A percentile compares a stretch with the other conserved stretches of the same genome.
Conservation (phyloP, 1,284 basidiomycete genomes). For the Ustilago shanxiensis region DNA sequence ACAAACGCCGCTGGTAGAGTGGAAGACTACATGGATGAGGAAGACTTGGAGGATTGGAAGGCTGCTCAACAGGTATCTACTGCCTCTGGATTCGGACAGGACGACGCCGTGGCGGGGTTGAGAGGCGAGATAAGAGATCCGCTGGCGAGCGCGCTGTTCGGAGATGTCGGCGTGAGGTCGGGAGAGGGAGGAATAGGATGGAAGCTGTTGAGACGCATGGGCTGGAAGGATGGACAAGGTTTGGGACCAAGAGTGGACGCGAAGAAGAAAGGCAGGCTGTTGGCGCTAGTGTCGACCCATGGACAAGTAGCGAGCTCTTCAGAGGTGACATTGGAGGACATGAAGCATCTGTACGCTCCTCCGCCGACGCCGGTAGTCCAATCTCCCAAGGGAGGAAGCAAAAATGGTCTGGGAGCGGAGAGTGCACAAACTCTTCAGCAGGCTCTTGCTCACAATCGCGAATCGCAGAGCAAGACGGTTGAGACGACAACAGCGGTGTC, state of each 20-base stretch:
- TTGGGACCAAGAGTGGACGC: slow-evolving; percentile 90
- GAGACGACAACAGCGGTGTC: background rate
- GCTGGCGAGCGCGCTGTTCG: background rate
- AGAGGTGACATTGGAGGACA: slow-evolving; percentile 71
- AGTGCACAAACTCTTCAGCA: slow-evolving; percentile 10
- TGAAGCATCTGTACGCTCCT: slow-evolving; percentile 86
- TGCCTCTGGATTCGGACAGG: slow-evolving; percentile 10
- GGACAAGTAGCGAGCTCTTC: slow-evolving; percentile 17
- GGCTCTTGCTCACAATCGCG: slow-evolving; percentile 3
- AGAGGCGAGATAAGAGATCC: slow-evolving; percentile 1
- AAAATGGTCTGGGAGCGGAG: slow-evolving; percentile 79
- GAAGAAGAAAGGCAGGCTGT: slow-evolving; percentile 76
- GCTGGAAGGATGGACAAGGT: slow-evolving; percentile 92
- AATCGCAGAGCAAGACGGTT: background rate
- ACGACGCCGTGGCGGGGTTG: slow-evolving; percentile 10
- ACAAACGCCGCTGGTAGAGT: slow-evolving; percentile 74
- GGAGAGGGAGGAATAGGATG: slow-evolving; percentile 31
- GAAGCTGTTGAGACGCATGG: slow-evolving; percentile 89
- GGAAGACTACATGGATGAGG: slow-evolving; percentile 99
- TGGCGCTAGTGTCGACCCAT: slow-evolving; percentile 19
- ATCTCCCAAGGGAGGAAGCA: slow-evolving; percentile 80
- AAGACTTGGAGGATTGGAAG: slow-evolving; percentile 85
- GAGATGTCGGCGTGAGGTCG: background rate
- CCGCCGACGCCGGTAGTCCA: slow-evolving; percentile 80
- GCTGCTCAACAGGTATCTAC: slow-evolving; percentile 77